Evolutionary conservation across 2,329 filamentous ascomycete species (phyloP), one percentile per base, ranked within the genome.

Genomic region (Scolecobasidium constrictum): DNA sequence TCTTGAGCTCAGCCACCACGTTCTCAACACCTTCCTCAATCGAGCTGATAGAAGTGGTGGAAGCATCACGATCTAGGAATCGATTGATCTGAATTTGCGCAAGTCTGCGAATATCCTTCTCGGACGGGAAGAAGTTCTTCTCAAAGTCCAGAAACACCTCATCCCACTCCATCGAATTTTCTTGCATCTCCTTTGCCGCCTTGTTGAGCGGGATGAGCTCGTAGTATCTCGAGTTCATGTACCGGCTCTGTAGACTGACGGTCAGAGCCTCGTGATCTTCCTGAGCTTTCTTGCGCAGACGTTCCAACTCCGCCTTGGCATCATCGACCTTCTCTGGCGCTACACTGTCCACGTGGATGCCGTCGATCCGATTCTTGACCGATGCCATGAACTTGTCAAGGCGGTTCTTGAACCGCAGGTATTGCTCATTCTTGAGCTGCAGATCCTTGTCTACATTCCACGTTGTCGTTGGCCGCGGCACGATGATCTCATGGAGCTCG

Each of bases 381-480:
- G 90, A 94, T 16, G 75, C 63, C 71, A 94, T 94, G 64, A 95
- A 98, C 17, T 81, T 79, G 49, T 78, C 79, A 65, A 94, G 81
- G 26, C 86, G 78, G 42, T 86, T 80, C 55, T 94, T 85, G 47
- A 83, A 83, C 55, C 81, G 83, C 17, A 69, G 71, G 57, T 85
- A 98, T 22, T 94, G 78, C 18, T 94, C 86, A 52, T 98, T 98
- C 61, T 94, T 94, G 53, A 98, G 73, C 50, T 75, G 83, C 38
- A 98, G 66, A 57, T 98, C 92, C 49, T 93, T 84, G 51, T 94
- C 90, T 19, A 98, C 92, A 60, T 95, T 96, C 90, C 93, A 98
- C 0, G 90, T 95, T 40, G 98, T 83, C 43, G 85, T 78, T 19
- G 87, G 78, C 44, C 88, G 77, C 2, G 92, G 92, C 2, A 96